Base-by-base conservation (phyloP, 805 yeast genomes). In the Wickerhamiella dianesei region DNA sequence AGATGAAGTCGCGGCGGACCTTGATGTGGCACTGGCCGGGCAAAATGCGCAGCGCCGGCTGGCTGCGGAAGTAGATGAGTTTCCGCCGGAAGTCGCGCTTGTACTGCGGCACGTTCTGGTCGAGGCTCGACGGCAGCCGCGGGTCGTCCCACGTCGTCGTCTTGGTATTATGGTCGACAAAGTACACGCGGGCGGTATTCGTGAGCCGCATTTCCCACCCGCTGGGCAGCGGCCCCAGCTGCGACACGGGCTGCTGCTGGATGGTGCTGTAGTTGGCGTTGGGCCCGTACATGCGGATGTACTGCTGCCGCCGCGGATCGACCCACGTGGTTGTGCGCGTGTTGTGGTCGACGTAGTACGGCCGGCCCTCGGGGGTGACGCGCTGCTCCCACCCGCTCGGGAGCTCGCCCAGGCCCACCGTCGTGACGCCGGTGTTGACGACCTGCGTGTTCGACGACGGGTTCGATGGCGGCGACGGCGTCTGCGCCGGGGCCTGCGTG, bases 131-230 rank as follows among this genome's bases (percentile, higher is more conserved):
- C 45, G 99, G 99, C 63, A 92, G 74, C 62, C 99, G 80, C 53
- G 99, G 99, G 64, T 92, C 99, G 67, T 92, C 99, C 99, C 99
- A 92, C 1, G 99, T 92, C 0, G 99, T 92, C 0, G 99, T 92
- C 69, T 92, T 92, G 29, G 99, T 92, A 68, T 92, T 92, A 71
- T 92, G 99, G 66, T 92, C 99, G 55, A 92, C 99, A 65, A 92
- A 92, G 65, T 92, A 92, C 19, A 92, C 98, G 64, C 99, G 78
- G 8, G 98, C 96, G 1, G 98, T 92, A 66, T 92, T 92, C 40
- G 99, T 94, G 61, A 92, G 75, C 67, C 99, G 82, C 99, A 92
- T 92, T 71, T 92, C 99, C 99, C 99, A 92, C 46, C 99, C 99
- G 46, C 89, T 79, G 43, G 99, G 99, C 61, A 92, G 72, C 46